These are phyloP conservation scores for Daphne laureola DNA, from an alignment of 441 rosid species.

Conservation along the genomic window DNA sequence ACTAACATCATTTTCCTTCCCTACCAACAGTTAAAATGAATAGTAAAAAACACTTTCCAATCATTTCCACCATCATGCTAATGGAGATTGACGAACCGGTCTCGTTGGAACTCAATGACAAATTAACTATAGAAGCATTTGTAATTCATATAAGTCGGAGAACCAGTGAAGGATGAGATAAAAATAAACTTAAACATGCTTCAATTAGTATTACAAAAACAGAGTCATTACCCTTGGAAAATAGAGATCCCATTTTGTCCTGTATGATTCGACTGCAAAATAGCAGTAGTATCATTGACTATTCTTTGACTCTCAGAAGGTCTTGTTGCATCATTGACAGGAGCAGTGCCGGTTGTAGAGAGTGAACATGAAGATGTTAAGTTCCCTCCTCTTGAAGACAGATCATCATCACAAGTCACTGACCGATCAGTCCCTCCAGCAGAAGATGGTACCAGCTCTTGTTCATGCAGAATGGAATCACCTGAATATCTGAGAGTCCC, in stretches of 20 bases:
- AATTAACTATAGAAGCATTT: too few species aligned
- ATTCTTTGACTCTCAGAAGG: slow-evolving; percentile 31
- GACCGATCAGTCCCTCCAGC: slow-evolving; percentile 27
- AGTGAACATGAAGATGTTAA: slow-evolving; percentile 42
- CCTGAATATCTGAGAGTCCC: slow-evolving; percentile 39
- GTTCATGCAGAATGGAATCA: slow-evolving; percentile 29
- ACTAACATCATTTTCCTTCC: too few species aligned
- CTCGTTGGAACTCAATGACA: too few species aligned
- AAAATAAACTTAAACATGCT: too few species aligned
- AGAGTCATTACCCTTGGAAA: slow-evolving; percentile 63
- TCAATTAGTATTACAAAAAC: slow-evolving; percentile 1
- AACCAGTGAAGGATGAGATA: too few species aligned
- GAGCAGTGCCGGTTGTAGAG: slow-evolving; percentile 22
- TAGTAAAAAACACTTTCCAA: too few species aligned
- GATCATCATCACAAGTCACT: slow-evolving; percentile 22
- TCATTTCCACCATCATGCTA: too few species aligned
- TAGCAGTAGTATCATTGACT: slow-evolving; percentile 24
- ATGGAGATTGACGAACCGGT: too few species aligned
- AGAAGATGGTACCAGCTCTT: slow-evolving; percentile 44
- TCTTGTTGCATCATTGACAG: slow-evolving; percentile 29
- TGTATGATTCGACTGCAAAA: slow-evolving; percentile 36
- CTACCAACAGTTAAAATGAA: too few species aligned
- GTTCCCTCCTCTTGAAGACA: slow-evolving; percentile 29
- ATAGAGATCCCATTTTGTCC: slow-evolving; percentile 51
- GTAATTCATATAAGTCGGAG: too few species aligned